phyloP scores from a whole-genome alignment of 2,329 filamentous ascomycete species.

The Cryphonectria nitschkei region DNA sequence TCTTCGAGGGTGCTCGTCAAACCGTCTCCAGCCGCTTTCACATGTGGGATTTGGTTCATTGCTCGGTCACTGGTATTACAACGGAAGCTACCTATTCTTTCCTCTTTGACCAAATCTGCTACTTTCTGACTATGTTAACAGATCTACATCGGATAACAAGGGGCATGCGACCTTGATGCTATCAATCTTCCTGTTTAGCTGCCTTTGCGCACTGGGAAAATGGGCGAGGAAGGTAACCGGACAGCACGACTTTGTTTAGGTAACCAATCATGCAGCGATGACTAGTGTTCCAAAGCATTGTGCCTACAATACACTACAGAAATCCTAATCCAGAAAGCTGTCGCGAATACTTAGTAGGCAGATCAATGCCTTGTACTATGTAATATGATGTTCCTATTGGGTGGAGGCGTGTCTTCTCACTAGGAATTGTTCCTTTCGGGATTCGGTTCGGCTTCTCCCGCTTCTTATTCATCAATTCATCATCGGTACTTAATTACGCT shows the following conservation, averaged over 20 bases:
- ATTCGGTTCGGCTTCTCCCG: no score
- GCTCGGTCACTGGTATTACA: background rate
- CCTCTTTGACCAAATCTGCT: background rate
- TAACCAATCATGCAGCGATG: background rate
- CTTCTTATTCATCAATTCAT: no score
- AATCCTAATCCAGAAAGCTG: no score
- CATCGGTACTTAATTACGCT: background rate
- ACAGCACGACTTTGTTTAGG: background rate
- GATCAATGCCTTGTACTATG: background rate
- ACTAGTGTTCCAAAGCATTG: background rate
- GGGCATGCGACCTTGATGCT: background rate
- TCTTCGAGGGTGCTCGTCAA: background rate
- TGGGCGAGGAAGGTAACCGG: background rate
- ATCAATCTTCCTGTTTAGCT: background rate
- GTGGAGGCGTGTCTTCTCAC: background rate
- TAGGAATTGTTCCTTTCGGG: background rate
- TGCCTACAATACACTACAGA: no score
- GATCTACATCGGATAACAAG: background rate
- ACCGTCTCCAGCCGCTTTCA: background rate
- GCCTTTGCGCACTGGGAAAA: background rate
- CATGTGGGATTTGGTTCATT: background rate
- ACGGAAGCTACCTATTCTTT: background rate
- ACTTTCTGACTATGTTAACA: background rate
- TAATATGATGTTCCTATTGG: background rate
- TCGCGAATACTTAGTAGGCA: no score